Percentiles rank a stretch among this genome's conserved stretches.
phyloP scores from a whole-genome alignment of 257 asterid species.

The Cynanchum wilfordii region DNA sequence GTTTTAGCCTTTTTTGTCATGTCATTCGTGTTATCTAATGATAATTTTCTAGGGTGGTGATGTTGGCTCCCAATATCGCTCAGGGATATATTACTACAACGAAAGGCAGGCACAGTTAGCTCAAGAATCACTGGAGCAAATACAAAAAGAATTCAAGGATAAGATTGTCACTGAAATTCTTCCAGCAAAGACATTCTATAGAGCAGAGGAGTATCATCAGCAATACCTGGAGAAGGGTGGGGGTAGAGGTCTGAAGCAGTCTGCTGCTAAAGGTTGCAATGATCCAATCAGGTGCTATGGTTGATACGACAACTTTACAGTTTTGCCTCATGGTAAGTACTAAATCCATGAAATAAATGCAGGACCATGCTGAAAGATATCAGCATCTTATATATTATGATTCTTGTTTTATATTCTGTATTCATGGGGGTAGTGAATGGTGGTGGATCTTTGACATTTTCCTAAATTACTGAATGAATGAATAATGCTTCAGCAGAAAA shows the following conservation, averaged over 20 bases:
- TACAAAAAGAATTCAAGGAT: constrained; percentile 38
- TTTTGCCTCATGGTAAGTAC: neutral
- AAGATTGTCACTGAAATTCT: constrained; percentile 64
- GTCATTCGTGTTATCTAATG: neutral
- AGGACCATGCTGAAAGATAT: neutral
- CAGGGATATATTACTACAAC: constrained; percentile 68
- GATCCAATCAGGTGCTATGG: constrained; percentile 86
- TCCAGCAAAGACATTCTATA: constrained; percentile 63
- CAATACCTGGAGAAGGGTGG: constrained; percentile 83
- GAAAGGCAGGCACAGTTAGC: constrained; percentile 53
- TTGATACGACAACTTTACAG: constrained; percentile 22
- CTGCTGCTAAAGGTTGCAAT: constrained; percentile 78
- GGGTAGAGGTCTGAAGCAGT: constrained; percentile 47
- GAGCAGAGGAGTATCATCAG: constrained; percentile 89
- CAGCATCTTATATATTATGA: too few species aligned
- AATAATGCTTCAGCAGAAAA: neutral
- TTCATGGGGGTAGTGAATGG: neutral
- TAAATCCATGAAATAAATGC: neutral
- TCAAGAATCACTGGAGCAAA: constrained; percentile 53
- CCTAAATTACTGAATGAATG: neutral
- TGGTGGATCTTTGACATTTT: neutral
- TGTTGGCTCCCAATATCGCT: constrained; percentile 70
- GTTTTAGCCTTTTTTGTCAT: neutral
- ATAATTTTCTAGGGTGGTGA: constrained; percentile 45
- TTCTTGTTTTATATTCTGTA: neutral